phyloP scores from a whole-genome alignment of 1,284 basidiomycete genomes.

The Cerioporus squamosus region DNA sequence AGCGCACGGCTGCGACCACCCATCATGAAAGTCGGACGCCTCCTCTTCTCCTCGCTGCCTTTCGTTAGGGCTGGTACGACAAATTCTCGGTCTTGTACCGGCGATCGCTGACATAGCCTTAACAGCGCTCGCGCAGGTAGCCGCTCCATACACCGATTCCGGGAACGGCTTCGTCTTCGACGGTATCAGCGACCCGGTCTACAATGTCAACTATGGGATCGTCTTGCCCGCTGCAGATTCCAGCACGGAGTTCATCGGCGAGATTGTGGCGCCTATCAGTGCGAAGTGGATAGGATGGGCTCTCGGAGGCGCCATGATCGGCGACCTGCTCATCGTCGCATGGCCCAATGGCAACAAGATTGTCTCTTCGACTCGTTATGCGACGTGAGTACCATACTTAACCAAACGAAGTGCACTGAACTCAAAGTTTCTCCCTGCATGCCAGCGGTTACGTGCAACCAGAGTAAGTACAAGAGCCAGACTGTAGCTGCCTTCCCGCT shows the following conservation, averaged over 20 bases:
- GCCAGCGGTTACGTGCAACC: slow-evolving; percentile 13
- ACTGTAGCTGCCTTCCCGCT: not conserved
- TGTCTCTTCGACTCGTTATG: slow-evolving; percentile 54
- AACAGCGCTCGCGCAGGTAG: slow-evolving; percentile 48
- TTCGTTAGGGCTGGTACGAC: slow-evolving; percentile 32
- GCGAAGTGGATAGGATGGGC: slow-evolving; percentile 58
- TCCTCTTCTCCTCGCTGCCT: slow-evolving; percentile 31
- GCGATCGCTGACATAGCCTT: not conserved
- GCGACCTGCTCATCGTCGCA: slow-evolving; percentile 57
- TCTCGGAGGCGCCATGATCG: slow-evolving; percentile 57
- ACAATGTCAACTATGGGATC: slow-evolving; percentile 55
- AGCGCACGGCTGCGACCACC: slow-evolving; percentile 10
- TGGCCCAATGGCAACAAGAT: slow-evolving; percentile 60
- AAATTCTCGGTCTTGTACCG: not conserved
- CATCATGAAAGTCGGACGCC: slow-evolving; percentile 27
- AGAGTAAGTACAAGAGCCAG: not conserved
- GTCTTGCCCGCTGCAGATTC: slow-evolving; percentile 52
- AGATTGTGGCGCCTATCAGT: slow-evolving; percentile 58
- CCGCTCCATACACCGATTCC: slow-evolving; percentile 47
- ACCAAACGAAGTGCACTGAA: not conserved
- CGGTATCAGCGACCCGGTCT: slow-evolving; percentile 52
- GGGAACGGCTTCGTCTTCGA: slow-evolving; percentile 61
- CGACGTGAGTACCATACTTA: slow-evolving; percentile 40
- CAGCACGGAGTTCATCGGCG: slow-evolving; percentile 62
- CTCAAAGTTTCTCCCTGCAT: not conserved